Evolutionary conservation across 345 rosid species (phyloP), one percentile per base, ranked within the genome.

Genomic region (Boechera divaricarpa): DNA sequence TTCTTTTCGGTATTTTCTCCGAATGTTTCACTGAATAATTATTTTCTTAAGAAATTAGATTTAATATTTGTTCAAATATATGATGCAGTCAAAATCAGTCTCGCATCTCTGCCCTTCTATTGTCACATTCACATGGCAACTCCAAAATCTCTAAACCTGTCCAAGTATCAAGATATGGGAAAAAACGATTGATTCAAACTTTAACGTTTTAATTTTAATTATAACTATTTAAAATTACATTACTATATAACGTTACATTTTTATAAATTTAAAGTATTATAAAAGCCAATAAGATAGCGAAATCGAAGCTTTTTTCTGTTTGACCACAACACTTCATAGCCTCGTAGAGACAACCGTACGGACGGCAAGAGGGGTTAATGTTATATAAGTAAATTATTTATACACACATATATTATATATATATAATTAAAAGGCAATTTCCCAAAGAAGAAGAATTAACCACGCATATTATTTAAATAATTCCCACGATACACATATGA

Each of bases 341-440:
- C 16, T 60, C 44, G 44, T 10, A 39, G 10, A 24, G 48, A 69
- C 21, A 42, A 56, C 42, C 42, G 64, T 56, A 56, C 74, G 54
- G 64, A 42, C 64, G 55, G 64, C 54, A 38, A 5, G 10, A 69
- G 29, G 63, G 63, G 41, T 39, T 21, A 21, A 21, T 21, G 24
- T 21, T 26, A 41, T n/a, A 55, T 55, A 61, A 9, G 63, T 18
- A 28, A 54, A 10, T 28, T 31, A 29, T 59, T 6, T 33, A 58
- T 26, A 54, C 45, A n/a, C n/a, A n/a, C n/a, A n/a, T n/a, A n/a
- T n/a, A n/a, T n/a, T n/a, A 0, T 0, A 36, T 36, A 36, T 1
- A 36, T 36, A 36, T 1, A 41, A 39, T 39, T 41, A 16, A 56
- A 16, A 10, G 21, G 28, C 41, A 55, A 18, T 39, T 29, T 16